phyloP scores from a whole-genome alignment of 805 yeast species.

The Candida coleopterorum region DNA sequence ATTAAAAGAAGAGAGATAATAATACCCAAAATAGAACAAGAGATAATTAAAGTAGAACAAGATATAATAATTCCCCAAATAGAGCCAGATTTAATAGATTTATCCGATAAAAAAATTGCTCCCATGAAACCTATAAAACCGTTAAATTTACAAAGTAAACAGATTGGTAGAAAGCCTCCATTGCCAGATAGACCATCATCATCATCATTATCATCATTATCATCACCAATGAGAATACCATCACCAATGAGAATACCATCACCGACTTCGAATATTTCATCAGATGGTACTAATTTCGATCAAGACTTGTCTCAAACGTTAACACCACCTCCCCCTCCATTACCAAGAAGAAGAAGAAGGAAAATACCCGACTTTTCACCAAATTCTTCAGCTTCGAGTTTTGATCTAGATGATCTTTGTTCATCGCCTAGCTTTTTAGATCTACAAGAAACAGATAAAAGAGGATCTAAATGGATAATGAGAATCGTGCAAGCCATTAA shows the following conservation, averaged over 20 bases:
- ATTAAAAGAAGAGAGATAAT: slow-evolving; percentile 10
- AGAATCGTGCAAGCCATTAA: slow-evolving; percentile 27
- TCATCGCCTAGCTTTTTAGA: slow-evolving; percentile 22
- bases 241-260: slow-evolving; percentile 4
- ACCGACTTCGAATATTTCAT: slow-evolving; percentile 7
- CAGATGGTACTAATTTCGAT: slow-evolving; percentile 7
- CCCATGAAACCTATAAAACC: slow-evolving; percentile 52
- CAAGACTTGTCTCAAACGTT: no score
- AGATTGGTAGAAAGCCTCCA: slow-evolving; percentile 26
- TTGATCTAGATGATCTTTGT: slow-evolving; percentile 15
- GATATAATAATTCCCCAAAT: slow-evolving; percentile 1
- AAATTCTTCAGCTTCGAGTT: slow-evolving; percentile 1
- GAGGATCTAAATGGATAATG: slow-evolving; percentile 36
- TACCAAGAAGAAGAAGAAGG: slow-evolving; percentile 27
- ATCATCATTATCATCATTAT: slow-evolving; percentile 3
- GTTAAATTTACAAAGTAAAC: slow-evolving; percentile 28
- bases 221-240: no score
- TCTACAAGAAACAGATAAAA: slow-evolving; percentile 31
- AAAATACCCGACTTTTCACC: slow-evolving; percentile 12
- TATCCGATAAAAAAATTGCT: slow-evolving; percentile 31
- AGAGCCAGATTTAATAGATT: slow-evolving; percentile 33
- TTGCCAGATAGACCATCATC: slow-evolving; percentile 19
- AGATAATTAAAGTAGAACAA: no score
- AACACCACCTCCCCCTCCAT: slow-evolving; percentile 28
- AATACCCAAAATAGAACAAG: slow-evolving; percentile 1